Evolutionary conservation across 2,329 filamentous ascomycete genomes (phyloP).

Genomic region (Rutstroemia sp.): DNA sequence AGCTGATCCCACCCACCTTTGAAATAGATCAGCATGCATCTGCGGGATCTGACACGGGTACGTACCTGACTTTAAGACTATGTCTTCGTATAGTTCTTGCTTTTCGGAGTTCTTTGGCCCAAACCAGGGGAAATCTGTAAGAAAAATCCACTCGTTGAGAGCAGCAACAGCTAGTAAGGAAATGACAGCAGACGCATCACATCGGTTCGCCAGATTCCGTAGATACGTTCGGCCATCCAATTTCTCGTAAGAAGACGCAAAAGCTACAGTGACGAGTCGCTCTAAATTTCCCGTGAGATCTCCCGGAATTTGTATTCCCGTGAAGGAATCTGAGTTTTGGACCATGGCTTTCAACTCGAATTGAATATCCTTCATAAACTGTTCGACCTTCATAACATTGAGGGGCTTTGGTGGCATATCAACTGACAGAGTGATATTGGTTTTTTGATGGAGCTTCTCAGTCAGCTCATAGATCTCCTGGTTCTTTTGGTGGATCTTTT

Average conservation of each 20-base stretch:
- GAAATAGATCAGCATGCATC: neutral
- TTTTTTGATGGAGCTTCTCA: neutral
- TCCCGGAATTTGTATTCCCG: neutral
- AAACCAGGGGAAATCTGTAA: neutral
- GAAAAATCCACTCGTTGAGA: neutral
- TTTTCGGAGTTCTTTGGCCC: neutral
- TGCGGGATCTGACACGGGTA: neutral
- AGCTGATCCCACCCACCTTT: conserved; percentile 12
- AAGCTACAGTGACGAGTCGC: neutral
- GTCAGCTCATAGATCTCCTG: neutral
- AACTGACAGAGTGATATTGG: neutral
- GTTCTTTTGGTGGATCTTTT: neutral
- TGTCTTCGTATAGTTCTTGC: neutral
- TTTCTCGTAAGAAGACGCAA: neutral
- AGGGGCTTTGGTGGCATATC: neutral
- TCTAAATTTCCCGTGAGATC: neutral
- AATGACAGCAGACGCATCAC: neutral
- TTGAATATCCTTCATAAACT: neutral
- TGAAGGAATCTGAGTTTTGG: neutral
- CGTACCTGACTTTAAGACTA: neutral
- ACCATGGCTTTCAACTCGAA: conserved; percentile 7
- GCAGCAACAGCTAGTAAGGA: conserved; percentile 2
- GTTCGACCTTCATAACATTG: neutral
- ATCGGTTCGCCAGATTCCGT: neutral
- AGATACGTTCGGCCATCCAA: neutral